These are phyloP conservation scores for Pseudisothecium myosuroides DNA, from an alignment of 225 moss, liverwort and hornwort genomes.

Conservation along the genomic window DNA sequence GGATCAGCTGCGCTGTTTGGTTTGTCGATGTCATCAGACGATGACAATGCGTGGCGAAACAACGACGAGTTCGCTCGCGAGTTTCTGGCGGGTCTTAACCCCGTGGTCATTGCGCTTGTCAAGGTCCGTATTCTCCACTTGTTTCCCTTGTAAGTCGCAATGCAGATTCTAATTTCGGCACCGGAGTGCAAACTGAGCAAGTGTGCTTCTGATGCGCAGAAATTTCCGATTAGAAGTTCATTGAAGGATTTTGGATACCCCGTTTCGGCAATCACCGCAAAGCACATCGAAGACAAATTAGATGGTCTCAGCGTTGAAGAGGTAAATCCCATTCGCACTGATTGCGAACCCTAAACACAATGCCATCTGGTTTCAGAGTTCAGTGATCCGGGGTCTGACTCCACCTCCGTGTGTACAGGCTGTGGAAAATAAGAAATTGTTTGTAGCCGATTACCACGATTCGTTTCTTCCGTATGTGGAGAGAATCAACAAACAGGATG, in stretches of 20 bases:
- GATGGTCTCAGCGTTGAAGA: slow-evolving; percentile 4
- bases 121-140: background rate
- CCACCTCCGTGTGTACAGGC: background rate
- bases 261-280: slow-evolving; percentile 13
- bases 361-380: background rate
- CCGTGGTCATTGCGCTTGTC: slow-evolving; percentile 14
- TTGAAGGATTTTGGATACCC: slow-evolving; percentile 8
- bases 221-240: slow-evolving; percentile 39
- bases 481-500: slow-evolving; percentile 24
- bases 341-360: background rate
- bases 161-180: background rate
- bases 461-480: slow-evolving; percentile 37
- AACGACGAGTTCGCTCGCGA: slow-evolving; percentile 31
- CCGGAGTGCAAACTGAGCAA: background rate
- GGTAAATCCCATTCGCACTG: background rate
- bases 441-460: slow-evolving; percentile 48
- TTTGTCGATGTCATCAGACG: slow-evolving; percentile 5
- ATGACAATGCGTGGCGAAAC: slow-evolving; percentile 18
- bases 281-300: slow-evolving; percentile 7
- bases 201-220: background rate
- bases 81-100: slow-evolving; percentile 37
- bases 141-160: background rate
- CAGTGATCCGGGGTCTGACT: background rate
- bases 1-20: background rate
- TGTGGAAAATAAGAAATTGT: slow-evolving; percentile 1